phyloP scores from a whole-genome alignment of 2,329 filamentous ascomycete genomes.

The Exophiala aquamarina region DNA sequence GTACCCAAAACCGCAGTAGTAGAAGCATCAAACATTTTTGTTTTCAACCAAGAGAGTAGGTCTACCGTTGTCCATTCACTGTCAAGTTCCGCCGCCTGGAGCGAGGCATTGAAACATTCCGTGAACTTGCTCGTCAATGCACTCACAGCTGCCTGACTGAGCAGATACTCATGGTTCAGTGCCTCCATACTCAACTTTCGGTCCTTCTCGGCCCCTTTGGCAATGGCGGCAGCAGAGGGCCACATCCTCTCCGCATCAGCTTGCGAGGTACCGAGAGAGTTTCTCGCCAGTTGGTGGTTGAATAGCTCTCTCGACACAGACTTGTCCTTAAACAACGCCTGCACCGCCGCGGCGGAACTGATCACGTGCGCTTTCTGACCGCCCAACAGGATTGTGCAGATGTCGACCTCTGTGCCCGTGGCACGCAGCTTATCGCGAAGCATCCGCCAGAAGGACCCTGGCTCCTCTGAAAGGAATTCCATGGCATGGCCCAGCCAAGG shows the following conservation, averaged over 20 bases:
- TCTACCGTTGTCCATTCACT: slow-evolving; percentile 12
- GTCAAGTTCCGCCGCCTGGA: neutral
- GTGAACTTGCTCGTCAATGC: slow-evolving; percentile 17
- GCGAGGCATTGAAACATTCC: slow-evolving; percentile 2
- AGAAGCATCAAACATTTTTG: slow-evolving; percentile 5
- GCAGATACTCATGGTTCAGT: slow-evolving; percentile 16
- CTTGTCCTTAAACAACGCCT: slow-evolving; percentile 15
- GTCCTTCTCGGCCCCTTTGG: neutral
- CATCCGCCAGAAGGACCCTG: slow-evolving; percentile 20
- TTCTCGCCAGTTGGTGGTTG: slow-evolving; percentile 8
- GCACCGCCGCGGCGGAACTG: slow-evolving; percentile 12
- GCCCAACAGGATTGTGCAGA: slow-evolving; percentile 16
- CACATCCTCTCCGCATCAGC: slow-evolving; percentile 10
- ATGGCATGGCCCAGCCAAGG: slow-evolving; percentile 20
- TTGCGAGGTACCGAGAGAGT: slow-evolving; percentile 12
- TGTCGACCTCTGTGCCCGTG: slow-evolving; percentile 4
- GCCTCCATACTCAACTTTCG: slow-evolving; percentile 3
- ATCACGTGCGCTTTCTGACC: slow-evolving; percentile 14
- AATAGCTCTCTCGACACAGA: slow-evolving; percentile 12
- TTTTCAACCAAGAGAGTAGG: slow-evolving; percentile 7
- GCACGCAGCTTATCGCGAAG: slow-evolving; percentile 8
- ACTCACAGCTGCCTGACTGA: slow-evolving; percentile 16
- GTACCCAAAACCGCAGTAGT: slow-evolving; percentile 39
- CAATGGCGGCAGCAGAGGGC: neutral
- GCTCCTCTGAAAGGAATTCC: slow-evolving; percentile 16